Evolutionary conservation across 1,139 yeast species (phyloP).

Genomic region (Lodderomyces oxycetoniae): DNA sequence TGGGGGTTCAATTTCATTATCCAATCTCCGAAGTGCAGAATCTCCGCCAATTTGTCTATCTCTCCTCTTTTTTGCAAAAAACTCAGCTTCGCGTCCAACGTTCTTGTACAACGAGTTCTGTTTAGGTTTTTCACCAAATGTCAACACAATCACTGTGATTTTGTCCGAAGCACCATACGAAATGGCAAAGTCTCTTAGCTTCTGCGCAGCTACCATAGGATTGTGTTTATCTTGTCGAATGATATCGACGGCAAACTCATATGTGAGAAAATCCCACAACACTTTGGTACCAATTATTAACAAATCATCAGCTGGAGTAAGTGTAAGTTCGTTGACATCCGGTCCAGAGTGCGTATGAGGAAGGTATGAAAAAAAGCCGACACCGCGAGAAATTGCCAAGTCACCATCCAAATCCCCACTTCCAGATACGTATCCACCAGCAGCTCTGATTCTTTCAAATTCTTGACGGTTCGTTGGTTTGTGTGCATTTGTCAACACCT

Average conservation of each 20-base stretch:
- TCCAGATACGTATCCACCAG: conserved; percentile 87
- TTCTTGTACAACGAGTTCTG: conserved; percentile 34
- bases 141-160: conserved; percentile 77
- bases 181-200: conserved; percentile 87
- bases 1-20: conserved; percentile 93
- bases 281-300: conserved; percentile 81
- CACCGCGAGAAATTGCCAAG: conserved; percentile 81
- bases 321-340: conserved; percentile 55
- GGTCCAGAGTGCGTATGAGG: conserved; percentile 94
- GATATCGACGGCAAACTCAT: conserved; percentile 86
- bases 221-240: conserved; percentile 77
- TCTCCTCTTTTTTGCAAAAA: conserved; percentile 48
- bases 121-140: conserved; percentile 46
- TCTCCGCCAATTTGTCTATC: conserved; percentile 64
- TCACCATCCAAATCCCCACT: conserved; percentile 84
- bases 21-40: conserved; percentile 73
- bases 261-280: conserved; percentile 79
- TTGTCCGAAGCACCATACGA: conserved; percentile 86
- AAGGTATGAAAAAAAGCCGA: conserved; percentile 79
- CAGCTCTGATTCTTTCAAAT: conserved; percentile 79
- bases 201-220: conserved; percentile 91
- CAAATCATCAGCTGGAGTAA: conserved; percentile 75
- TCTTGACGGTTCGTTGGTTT: conserved; percentile 79
- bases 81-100: conserved; percentile 40
- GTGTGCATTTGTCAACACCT: conserved; percentile 70